Evolutionary conservation across 129 eudicot genomes (phyloP).

Genomic region (Kitagawia praeruptora): DNA sequence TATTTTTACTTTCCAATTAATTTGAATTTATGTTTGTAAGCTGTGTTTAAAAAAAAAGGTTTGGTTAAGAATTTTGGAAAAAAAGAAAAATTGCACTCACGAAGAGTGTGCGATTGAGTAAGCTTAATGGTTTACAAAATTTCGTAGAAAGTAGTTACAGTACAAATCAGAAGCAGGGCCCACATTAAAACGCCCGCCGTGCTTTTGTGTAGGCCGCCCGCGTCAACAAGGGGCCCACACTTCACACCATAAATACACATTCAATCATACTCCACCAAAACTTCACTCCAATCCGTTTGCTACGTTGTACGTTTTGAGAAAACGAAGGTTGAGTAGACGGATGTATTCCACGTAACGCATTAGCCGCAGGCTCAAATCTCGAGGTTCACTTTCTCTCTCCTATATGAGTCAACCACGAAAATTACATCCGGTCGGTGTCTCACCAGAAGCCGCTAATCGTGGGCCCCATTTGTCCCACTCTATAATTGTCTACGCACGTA

Average conservation of each 20-base stretch:
- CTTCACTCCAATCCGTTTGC: neutral
- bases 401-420: neutral
- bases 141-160: too few relatives aligned
- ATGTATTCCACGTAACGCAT: neutral
- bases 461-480: neutral
- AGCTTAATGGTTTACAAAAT: too few relatives aligned
- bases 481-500: neutral
- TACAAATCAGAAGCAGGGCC: neutral
- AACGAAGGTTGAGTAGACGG: neutral
- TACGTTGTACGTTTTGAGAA: neutral
- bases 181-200: conserved; percentile 16
- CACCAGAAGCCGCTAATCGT: neutral
- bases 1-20: too few relatives aligned
- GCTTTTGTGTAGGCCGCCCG: conserved; percentile 13
- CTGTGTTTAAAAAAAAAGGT: too few relatives aligned
- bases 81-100: too few relatives aligned
- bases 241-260: neutral
- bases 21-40: too few relatives aligned
- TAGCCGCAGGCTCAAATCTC: neutral
- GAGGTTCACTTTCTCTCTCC: neutral
- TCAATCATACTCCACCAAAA: neutral
- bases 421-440: neutral
- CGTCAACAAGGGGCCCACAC: conserved; percentile 13
- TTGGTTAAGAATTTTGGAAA: too few relatives aligned
- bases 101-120: too few relatives aligned